phyloP scores from a whole-genome alignment of 169 alveolate genomes.

The Perkinsus chesapeaki region DNA sequence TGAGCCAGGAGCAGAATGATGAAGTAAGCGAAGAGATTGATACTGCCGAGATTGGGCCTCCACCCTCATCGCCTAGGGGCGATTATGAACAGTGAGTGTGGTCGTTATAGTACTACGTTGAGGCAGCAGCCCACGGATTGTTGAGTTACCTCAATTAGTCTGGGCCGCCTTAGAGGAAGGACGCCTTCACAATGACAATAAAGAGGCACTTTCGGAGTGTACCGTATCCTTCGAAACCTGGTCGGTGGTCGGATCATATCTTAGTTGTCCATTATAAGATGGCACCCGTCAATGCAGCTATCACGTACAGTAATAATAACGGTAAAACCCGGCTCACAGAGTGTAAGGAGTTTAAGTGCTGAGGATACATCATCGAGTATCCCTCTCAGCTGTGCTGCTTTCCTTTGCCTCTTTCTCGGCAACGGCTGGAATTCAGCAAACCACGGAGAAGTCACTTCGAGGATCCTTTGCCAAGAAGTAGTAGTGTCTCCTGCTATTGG shows the following conservation, averaged over 20 bases:
- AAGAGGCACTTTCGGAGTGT: too few species aligned
- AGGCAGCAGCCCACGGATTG: too few species aligned
- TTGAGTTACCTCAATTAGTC: too few species aligned
- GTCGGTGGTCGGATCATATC: too few species aligned
- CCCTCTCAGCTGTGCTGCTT: not conserved
- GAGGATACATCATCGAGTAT: not conserved
- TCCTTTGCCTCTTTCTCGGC: not conserved
- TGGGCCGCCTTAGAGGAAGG: too few species aligned
- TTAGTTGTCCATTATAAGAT: not conserved
- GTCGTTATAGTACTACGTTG: too few species aligned
- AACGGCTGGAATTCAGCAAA: not conserved
- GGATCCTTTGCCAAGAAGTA: not conserved
- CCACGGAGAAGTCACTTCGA: not conserved
- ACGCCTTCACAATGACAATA: too few species aligned
- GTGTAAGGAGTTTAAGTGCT: not conserved
- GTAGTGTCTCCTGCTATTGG: not conserved
- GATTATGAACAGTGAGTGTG: not conserved
- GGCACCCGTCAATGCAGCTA: not conserved
- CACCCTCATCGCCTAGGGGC: not conserved
- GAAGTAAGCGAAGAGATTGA: not conserved
- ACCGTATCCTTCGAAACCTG: too few species aligned
- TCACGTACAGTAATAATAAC: not conserved
- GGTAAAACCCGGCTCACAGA: not conserved
- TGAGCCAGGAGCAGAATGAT: not conserved
- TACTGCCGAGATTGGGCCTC: not conserved